Evolutionary conservation across 2,329 filamentous ascomycete species (phyloP), one percentile per base, ranked within the genome.

Genomic region (Chlorencoelia australis): DNA sequence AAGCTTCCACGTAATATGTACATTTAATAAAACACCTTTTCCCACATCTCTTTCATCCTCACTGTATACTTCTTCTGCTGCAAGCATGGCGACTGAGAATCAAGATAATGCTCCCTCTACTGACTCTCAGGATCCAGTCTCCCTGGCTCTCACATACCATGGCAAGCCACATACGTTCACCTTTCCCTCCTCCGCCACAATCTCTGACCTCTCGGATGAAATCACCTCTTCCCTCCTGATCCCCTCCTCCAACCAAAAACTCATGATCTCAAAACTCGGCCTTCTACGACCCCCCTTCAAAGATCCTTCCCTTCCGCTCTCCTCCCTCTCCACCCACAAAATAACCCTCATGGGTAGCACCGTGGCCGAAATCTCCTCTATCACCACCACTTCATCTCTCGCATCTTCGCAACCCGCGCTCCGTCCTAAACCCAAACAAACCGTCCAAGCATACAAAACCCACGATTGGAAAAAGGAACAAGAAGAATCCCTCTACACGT

Each of bases 401-500:
- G 56, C 61, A 25, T 64, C 68, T 6, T 65, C 71, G 0, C 61
- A 64, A 30, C 60, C 69, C 5, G 66, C 73, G 30, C 62, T 65
- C 26, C 43, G 52, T 3, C 15, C 37, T n/a, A 7, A 6, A 7
- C 51, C 46, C 0, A 42, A 37, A 9, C 36, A 63, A 62, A 41
- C 53, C 54, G 40, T 57, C 43, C 37, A 57, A 50, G 35, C 61
- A 48, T 50, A 57, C 60, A 54, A 62, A 59, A 59, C 56, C 50
- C 50, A 60, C 57, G 67, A 64, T 54, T 55, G 61, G 57, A 65
- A 65, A 47, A 65, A 62, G 41, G 53, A 57, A 32, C 54, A 53
- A 37, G 55, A 54, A 39, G 53, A 53, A 74, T 75, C 67, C 14
- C 68, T 66, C 41, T 94, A 94, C 63, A 94, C 83, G 0, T 98